Base-by-base conservation (phyloP, 2,329 filamentous ascomycete species). In the Zymoseptoria tritici region DNA sequence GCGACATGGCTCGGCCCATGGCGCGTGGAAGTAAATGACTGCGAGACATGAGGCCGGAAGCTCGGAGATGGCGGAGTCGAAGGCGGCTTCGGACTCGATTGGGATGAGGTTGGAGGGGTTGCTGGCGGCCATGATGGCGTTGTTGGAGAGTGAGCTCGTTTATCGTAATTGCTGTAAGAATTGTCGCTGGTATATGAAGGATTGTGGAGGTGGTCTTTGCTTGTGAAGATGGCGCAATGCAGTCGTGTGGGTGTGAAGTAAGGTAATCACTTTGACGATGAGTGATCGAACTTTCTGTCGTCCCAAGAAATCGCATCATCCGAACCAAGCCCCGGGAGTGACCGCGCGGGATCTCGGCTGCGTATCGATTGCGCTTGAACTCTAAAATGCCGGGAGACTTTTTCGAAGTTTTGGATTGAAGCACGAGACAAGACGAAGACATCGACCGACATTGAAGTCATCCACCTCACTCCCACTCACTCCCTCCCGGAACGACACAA, bases 1-100 rank as follows among this genome's bases (percentile, higher is more conserved):
- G 64, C 89, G 86, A 80, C 94, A 97, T 52, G 94, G 94, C 61
- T 91, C 91, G 29, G 94, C 94, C 94, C 94, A 99, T 66, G 92
- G 89, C 20, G 94, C 91, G 75, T 97, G 89, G 81, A 99, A 99
- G 74, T 92, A 97, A 72, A 96, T 85, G 71, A 97, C 82, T 64
- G 93, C 81, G 61, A 97, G 84, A 16, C 89, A 85, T 16, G 86
- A 83, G 1, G 87, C 72, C 9, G 89, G 83, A 13, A 92, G 81
- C 50, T 84, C 81, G 63, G 81, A 79, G 63, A 90, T 79, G 71
- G 88, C 82, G 66, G 84, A 78, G 66, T 86, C 80, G 85, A 94
- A 97, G 68, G 86, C 85, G 67, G 82, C 78, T 70, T 91, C 85
- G 68, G 83, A 85, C 68, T 85, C 83, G 76, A 97, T 87, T 71